Base-by-base conservation (phyloP, 2,329 filamentous ascomycete species). In the Neofusicoccum parvum region DNA sequence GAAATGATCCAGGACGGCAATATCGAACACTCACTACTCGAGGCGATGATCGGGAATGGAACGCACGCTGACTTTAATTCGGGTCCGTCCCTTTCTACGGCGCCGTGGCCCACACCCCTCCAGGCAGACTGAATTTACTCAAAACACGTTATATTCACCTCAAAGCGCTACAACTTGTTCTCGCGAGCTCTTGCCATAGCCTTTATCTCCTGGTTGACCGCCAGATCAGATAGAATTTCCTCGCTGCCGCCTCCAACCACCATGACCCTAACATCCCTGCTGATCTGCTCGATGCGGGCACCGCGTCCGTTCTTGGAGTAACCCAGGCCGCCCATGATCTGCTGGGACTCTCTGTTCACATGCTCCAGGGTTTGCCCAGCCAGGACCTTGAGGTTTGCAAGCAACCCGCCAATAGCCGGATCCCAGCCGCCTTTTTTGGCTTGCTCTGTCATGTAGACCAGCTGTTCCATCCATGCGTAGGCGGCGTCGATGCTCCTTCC, bases 161-260 rank as follows among this genome's bases (percentile, higher is more conserved):
- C 27, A 6, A 32, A 6, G 4, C 3, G 27, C 36, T 54, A 54
- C 34, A 54, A 14, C 51, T 54, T 54, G 32, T 5, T 54, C 36
- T 41, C n/a, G n/a, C 36, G 12, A 9, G 17, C n/a, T 0, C 10
- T 37, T 69, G 70, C 36, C 51, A 54, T 54, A 0, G 73, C 39
- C 60, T 75, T 74, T 66, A 75, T 64, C 15, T 73, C 73, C 58
- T 74, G 72, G 48, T 72, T 66, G 6, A 74, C 73, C 2, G 73
- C 73, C 9, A 75, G 68, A 66, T 74, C 73, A 48, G 73, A 69
- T 32, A 74, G 50, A 17, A 74, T 72, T 60, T 75, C 73, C 50
- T 76, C 72, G 7, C 68, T 69, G 0, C 73, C 73, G 11, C 72
- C 68, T 39, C 43, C 34, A 12, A 45, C 48, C 4, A 56, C 23